Evolutionary conservation across 257 asterid species (phyloP), one percentile per base, ranked within the genome.

Genomic region (Nicotiana paniculata): DNA sequence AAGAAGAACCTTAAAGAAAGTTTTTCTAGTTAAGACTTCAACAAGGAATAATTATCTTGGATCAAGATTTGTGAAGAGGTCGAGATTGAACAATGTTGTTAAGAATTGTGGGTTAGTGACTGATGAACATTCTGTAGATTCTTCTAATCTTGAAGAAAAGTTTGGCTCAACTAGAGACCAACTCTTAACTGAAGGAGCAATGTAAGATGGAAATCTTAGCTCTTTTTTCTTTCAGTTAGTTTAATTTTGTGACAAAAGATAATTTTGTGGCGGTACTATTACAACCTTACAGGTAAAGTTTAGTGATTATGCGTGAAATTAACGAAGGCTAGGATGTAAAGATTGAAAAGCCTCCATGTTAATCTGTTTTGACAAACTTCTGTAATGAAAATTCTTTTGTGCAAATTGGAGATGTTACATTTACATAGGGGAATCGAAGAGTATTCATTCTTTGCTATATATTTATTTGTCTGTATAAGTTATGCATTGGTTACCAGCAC

Each of bases 201-300:
- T 77, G 91, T 88, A 86, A 88, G 91, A 35, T 81, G 81, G n/a
- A 62, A 26, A 58, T 13, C 72, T 37, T 69, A 65, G 65, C 58
- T 46, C 9, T 61, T 5, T 30, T 80, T 37, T 3, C 35, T 3
- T 32, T 13, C 18, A 53, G 18, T 53, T 53, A 15, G 17, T 53
- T 53, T 53, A 53, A 53, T 43, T 43, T 43, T 53, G 58, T 53
- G 58, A 53, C 5, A 53, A 53, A 13, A 12, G 18, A 53, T 53
- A 53, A 15, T 53, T 53, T 53, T 53, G 58, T 53, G 51, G 58
- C 58, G 4, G 18, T 53, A 53, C 18, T 53, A 9, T 53, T 53
- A 3, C 58, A 10, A 53, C 58, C 15, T 10, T 53, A 15, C 6
- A 43, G 51, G 58, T 13, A 53, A 10, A 53, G 58, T 53, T 53